Percentiles rank a stretch among this genome's conserved stretches.
Conservation (phyloP, 1,284 basidiomycete genomes). For the Phlebopus sp. region DNA sequence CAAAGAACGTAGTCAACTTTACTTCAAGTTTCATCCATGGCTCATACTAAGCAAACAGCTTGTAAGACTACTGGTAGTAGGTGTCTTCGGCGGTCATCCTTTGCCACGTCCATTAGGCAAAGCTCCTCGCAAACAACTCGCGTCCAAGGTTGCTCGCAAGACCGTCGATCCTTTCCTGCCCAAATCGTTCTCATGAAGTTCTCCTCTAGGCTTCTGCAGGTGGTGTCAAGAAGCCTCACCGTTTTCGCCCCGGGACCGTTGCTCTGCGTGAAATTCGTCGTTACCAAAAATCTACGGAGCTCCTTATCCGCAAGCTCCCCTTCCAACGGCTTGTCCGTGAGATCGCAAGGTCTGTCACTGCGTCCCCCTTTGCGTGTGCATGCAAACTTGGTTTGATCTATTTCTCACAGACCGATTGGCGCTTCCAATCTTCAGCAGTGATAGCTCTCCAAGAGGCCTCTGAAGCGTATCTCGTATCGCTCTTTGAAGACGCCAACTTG, state of each 20-base stretch:
- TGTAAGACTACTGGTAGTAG: conserved; percentile 63
- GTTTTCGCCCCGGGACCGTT: conserved; percentile 61
- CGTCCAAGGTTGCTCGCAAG: conserved; percentile 73
- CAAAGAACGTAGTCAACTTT: too few relatives aligned
- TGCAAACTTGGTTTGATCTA: conserved; percentile 20
- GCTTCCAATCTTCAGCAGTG: conserved; percentile 71
- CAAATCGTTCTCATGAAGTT: neutral
- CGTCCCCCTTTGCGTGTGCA: conserved; percentile 19
- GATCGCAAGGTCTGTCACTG: conserved; percentile 51
- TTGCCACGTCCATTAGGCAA: conserved; percentile 52
- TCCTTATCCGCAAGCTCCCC: conserved; percentile 74
- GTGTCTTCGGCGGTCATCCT: conserved; percentile 26
- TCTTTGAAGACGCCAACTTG: conserved; percentile 69
- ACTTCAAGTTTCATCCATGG: conserved; percentile 33
- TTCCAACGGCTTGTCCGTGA: conserved; percentile 66
- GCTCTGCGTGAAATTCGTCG: conserved; percentile 82
- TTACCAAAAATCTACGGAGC: conserved; percentile 81
- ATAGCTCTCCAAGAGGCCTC: conserved; percentile 72
- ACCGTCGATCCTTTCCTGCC: conserved; percentile 30
- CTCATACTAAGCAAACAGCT: conserved; percentile 48
- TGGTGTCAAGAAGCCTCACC: conserved; percentile 74
- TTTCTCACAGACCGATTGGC: conserved; percentile 58
- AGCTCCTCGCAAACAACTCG: conserved; percentile 86
- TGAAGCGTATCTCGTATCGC: conserved; percentile 73
- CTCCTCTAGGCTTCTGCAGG: conserved; percentile 55